Evolutionary conservation across 208 protist genomes (phyloP).

Genomic region (Leishmania guyanensis): DNA sequence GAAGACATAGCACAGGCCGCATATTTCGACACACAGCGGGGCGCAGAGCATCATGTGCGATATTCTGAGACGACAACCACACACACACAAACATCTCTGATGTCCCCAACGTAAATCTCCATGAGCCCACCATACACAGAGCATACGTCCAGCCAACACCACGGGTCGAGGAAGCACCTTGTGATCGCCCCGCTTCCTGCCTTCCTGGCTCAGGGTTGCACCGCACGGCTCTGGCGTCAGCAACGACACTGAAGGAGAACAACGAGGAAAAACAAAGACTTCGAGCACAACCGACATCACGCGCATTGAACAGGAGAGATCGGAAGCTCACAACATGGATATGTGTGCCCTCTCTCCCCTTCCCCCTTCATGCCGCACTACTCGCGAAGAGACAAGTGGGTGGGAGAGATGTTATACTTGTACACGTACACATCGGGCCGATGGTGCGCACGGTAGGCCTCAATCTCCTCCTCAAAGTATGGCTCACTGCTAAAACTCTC

Average conservation of each 20-base stretch:
- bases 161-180: not conserved
- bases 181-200: not conserved
- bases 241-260: not conserved
- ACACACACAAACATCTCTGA: not conserved
- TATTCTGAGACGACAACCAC: not conserved
- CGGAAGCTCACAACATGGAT: not conserved
- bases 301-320: not conserved
- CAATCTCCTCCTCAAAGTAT: conserved; percentile 88
- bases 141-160: not conserved
- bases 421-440: conserved; percentile 90
- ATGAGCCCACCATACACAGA: not conserved
- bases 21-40: not conserved
- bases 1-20: not conserved
- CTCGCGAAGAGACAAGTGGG: conserved; percentile 82
- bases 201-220: not conserved
- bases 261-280: not conserved
- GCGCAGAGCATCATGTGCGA: not conserved
- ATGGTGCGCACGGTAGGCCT: conserved; percentile 84
- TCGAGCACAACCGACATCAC: not conserved
- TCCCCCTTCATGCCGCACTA: conserved; percentile 18
- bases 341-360: not conserved
- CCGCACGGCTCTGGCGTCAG: not conserved
- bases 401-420: conserved; percentile 87
- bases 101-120: not conserved
- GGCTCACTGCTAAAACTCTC: conserved; percentile 77